Evolutionary conservation across 352 stramenopile species (phyloP).

Genomic region (Globisporangium cederbergense): DNA sequence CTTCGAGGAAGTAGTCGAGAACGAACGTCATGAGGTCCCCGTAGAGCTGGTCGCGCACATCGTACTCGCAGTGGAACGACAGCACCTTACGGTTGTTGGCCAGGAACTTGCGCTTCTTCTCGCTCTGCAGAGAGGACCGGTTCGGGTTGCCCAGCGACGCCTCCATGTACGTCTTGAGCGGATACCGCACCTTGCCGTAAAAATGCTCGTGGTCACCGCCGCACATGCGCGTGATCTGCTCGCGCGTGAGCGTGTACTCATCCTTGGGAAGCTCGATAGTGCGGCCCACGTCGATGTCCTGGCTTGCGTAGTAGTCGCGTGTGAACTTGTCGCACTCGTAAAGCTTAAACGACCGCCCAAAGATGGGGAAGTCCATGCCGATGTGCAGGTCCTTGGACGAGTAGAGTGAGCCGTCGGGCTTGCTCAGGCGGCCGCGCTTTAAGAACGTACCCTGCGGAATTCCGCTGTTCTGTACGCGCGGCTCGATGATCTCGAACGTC

Average conservation of each 20-base stretch:
- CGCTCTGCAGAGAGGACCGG: slow-evolving; percentile 54
- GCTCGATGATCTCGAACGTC: slow-evolving; percentile 88
- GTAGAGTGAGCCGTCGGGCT: slow-evolving; percentile 53
- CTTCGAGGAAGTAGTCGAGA: slow-evolving; percentile 86
- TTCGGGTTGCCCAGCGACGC: slow-evolving; percentile 73
- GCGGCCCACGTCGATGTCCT: slow-evolving; percentile 37
- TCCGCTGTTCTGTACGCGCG: slow-evolving; percentile 74
- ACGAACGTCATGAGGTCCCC: slow-evolving; percentile 78
- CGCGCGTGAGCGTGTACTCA: slow-evolving; percentile 73
- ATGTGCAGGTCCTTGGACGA: slow-evolving; percentile 50
- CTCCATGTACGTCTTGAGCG: slow-evolving; percentile 86
- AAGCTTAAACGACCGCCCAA: slow-evolving; percentile 73
- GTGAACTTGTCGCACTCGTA: slow-evolving; percentile 79
- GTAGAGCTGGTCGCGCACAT: slow-evolving; percentile 76
- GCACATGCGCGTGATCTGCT: slow-evolving; percentile 75
- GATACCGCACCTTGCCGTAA: slow-evolving; percentile 73
- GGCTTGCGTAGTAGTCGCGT: slow-evolving; percentile 48
- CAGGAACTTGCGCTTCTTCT: slow-evolving; percentile 86
- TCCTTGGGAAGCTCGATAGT: slow-evolving; percentile 73
- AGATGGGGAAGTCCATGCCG: slow-evolving; percentile 70
- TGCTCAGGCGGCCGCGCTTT: slow-evolving; percentile 65
- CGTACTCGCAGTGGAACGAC: slow-evolving; percentile 84
- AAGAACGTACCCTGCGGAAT: slow-evolving; percentile 87
- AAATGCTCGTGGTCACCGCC: slow-evolving; percentile 67
- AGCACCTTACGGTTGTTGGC: slow-evolving; percentile 85